Percentiles rank a stretch among this genome's conserved stretches.
phyloP scores from a whole-genome alignment of 805 yeast species.

The Tetrapisispora pingtungensis region DNA sequence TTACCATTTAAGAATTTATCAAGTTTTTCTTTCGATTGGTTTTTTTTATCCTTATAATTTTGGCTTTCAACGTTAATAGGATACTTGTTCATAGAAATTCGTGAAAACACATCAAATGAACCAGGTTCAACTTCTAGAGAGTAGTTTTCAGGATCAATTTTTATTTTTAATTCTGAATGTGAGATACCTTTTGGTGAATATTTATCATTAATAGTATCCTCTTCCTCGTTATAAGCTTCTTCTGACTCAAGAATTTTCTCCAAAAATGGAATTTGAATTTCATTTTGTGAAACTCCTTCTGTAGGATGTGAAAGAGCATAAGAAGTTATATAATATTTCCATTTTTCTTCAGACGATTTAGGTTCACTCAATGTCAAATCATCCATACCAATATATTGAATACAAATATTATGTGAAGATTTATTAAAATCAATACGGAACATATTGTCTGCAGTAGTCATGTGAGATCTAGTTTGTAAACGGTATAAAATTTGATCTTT shows the following conservation, averaged over 20 bases:
- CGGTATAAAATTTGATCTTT: conserved; percentile 86
- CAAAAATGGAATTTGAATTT: conserved; percentile 70
- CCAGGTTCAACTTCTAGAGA: conserved; percentile 70
- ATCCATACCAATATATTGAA: conserved; percentile 79
- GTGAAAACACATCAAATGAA: conserved; percentile 68
- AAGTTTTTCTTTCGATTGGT: conserved; percentile 30
- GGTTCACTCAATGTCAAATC: conserved; percentile 76
- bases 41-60: conserved; percentile 20
- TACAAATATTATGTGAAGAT: conserved; percentile 40
- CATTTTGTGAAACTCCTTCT: conserved; percentile 80
- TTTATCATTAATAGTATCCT: conserved; percentile 12
- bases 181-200: conserved; percentile 46
- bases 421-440: conserved; percentile 73
- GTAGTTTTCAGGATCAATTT: conserved; percentile 69
- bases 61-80: conserved; percentile 20
- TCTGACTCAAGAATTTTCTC: conserved; percentile 48
- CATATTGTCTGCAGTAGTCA: conserved; percentile 85
- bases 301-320: conserved; percentile 94
- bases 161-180: conserved; percentile 63
- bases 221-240: conserved; percentile 38
- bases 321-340: conserved; percentile 90
- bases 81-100: conserved; percentile 42
- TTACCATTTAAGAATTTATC: conserved; percentile 39
- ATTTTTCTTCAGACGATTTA: conserved; percentile 62
- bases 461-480: conserved; percentile 70